These are phyloP conservation scores for Aspergillus hiratsukae DNA, from an alignment of 2,329 filamentous ascomycete genomes.

Conservation along the genomic window DNA sequence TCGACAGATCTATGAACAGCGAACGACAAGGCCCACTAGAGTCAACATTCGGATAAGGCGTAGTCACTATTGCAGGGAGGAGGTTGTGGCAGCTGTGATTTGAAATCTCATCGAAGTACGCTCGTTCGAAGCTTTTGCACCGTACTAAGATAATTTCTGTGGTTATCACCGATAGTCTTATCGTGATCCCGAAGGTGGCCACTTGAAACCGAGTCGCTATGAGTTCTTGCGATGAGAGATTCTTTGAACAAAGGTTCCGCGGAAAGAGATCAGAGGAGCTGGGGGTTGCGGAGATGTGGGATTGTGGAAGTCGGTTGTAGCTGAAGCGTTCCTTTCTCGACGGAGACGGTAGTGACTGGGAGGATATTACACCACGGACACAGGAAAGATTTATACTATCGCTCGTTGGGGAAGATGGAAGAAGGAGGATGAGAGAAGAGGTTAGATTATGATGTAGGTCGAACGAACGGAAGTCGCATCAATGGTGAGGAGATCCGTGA, in stretches of 20 bases:
- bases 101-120: not conserved
- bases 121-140: not conserved
- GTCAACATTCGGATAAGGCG: constrained; percentile 10
- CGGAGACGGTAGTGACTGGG: not conserved
- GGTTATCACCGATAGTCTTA: not conserved
- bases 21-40: not conserved
- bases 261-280: not conserved
- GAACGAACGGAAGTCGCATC: not conserved
- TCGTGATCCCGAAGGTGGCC: not conserved
- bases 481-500: constrained; percentile 11
- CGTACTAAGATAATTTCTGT: not conserved
- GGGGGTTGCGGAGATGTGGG: constrained; percentile 2
- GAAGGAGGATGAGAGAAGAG: not conserved
- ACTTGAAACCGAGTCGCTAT: not conserved
- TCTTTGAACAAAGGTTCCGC: not conserved
- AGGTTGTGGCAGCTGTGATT: not conserved
- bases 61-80: not conserved
- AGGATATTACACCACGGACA: not conserved
- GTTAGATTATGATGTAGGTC: not conserved
- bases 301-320: constrained; percentile 2
- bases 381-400: constrained; percentile 1
- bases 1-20: not conserved
- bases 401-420: too few species aligned
- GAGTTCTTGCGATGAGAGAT: not conserved
- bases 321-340: constrained; percentile 2